Base-by-base conservation (phyloP, 208 protist genomes). In the Trypanosoma boissoni region DNA sequence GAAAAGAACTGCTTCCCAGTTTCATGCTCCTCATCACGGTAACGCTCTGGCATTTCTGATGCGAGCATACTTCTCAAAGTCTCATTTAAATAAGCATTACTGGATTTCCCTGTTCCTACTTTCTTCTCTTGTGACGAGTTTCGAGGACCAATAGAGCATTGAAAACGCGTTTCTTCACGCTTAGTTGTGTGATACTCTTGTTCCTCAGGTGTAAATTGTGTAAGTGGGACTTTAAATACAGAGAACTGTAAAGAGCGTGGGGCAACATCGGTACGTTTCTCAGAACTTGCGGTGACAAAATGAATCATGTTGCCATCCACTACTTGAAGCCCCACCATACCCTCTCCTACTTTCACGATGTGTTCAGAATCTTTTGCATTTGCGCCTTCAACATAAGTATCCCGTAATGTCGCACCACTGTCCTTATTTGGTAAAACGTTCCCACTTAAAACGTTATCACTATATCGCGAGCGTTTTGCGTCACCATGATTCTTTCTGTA, bases 141-240 rank as follows among this genome's bases (percentile, higher is more conserved):
- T 34, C 37, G 24, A 29, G 31, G 20, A 3, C 7, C 16, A 39
- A n/a, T 45, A 41, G 49, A 29, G 48, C 28, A 44, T 28, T 58
- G 61, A 66, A 74, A 79, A 16, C 79, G 67, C 48, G 73, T 29
- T 52, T 78, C 67, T 62, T 91, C 83, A 14, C 83, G 74, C 46
- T 79, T 72, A 10, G 23, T 36, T 2, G 72, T 74, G 72, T 80
- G 84, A 57, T 83, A 91, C 56, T 71, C 63, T 57, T 91, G 79
- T 54, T 91, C 76, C 2, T 83, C 76, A 12, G 67, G 44, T 18
- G 14, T 20, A 57, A 86, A 86, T 37, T 60, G 73, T 24, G 24
- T 77, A 27, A 86, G 68, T 14, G 83, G 76, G 27, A 91, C 63
- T 28, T 80, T 78, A 39, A 85, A 91, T 46, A 82, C 76, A n/a